Base-by-base conservation (phyloP, 257 asterid genomes). In the Rehmannia glutinosa region DNA sequence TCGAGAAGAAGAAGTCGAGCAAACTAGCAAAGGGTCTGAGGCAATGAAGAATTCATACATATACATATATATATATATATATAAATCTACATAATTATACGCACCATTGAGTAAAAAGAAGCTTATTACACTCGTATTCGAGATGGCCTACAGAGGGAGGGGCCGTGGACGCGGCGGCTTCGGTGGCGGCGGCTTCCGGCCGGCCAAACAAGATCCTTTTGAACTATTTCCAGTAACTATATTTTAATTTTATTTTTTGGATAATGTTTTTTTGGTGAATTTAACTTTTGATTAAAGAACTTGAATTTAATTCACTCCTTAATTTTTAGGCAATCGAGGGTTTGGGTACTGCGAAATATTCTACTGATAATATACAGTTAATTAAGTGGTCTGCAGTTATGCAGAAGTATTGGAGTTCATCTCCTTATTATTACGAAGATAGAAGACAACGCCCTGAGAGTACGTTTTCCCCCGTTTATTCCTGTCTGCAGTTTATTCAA, bases 371-470 rank as follows among this genome's bases (percentile, higher is more conserved):
- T 19, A 6, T 13, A 16, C 10, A 66, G 15, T 80, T 83, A 24
- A 81, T 78, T 0, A 51, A 36, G 55, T 77, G 82, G 83, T 70
- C 75, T 21, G 35, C 32, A 32, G 70, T 13, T 70, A 57, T 88
- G 66, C 81, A 75, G 51, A 80, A 72, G 41, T 70, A 49, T 51
- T 80, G 83, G 72, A 64, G 60, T 5, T 60, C 82, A 5, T 87
- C 91, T 39, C 83, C 87, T 24, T 90, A 83, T 76, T 74, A 61
- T 72, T 75, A 80, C 41, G 83, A 79, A 69, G 88, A 79, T 59
- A 73, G 43, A 65, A 64, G 54, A 35, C 73, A 69, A 47, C 73
- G 60, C 55, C 60, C 36, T 24, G 64, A 54, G 67, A 76, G 92
- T 87, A 64, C 63, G 85, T 33, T 56, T 65, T 49, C 38, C 5